Base-by-base conservation (phyloP, 2,329 filamentous ascomycete species). In the Cercospora sojina region DNA sequence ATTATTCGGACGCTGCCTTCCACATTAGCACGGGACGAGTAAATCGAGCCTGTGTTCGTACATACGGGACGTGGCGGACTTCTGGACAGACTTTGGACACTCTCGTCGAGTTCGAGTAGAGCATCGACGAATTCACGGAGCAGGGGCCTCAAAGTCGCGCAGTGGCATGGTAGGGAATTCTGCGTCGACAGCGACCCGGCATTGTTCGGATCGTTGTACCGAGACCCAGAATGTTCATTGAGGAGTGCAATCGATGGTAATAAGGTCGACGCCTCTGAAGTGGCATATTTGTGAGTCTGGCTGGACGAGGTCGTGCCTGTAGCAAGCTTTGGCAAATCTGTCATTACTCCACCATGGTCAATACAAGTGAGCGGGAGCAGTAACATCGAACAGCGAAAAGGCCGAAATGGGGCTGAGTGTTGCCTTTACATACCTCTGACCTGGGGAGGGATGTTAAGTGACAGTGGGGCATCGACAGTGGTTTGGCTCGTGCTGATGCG, bases 241-340 rank as follows among this genome's bases (percentile, higher is more conserved):
- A 76, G 66, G 0, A 68, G 60, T 20, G 74, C 70, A 56, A 76
- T 74, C 2, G 74, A 73, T 3, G 74, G 73, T 27, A 76, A 66
- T 12, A 67, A 70, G 13, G 65, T 70, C 60, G 67, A 60, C 32
- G 71, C 53, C 5, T 60, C 64, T 18, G 53, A 41, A 12, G 56
- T 32, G 12, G 43, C 56, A 53, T 58, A 38, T 49, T 38, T 61
- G 53, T 64, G 43, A 10, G 59, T n/a, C 38, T 61, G 62, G 32
- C 49, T 35, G 41, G 68, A 62, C 1, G 53, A 43, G 27, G 64
- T 58, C 23, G 56, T 64, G 51, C 41, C 62, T 41, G 62, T 20
- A 49, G 67, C 61, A 32, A 64, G 20, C 57, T 66, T 67, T 56
- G 64, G 65, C 64, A 60, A 56, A 62, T 70, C 70, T 71, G 62